Evolutionary conservation across 495 filamentous ascomycete species (phyloP), one percentile per base, ranked within the genome.

Genomic region (Talaromyces trachyspermus): DNA sequence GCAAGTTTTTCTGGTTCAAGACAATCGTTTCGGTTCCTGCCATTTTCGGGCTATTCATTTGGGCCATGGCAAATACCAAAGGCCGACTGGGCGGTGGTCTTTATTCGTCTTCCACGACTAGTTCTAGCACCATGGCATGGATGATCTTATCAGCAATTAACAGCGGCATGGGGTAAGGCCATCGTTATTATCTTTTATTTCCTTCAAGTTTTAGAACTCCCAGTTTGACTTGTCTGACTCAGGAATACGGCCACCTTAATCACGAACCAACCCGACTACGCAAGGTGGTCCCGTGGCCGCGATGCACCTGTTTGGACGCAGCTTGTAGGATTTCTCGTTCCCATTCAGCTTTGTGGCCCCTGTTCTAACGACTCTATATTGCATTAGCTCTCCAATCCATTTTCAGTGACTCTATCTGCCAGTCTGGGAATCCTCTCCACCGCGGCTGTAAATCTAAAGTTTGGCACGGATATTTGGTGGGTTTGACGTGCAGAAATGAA

Each of bases 241-340:
- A 52, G 53, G 11, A 69, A 69, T 44, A 68, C 63, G 1, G 63
- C 66, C 12, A 66, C 59, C 1, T 44, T 72, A 7, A 69, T 72
- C 49, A 69, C 64, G 3, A 70, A 68, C 44, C 64, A 71, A 49
- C 65, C 68, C 5, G 68, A 71, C 44, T 64, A 63, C 53, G 61
- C 60, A 12, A 51, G 65, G 24, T 70, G 67, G 65, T 55, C 56
- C 22, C 56, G 56, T 24, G 67, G 53, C 3, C 57, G 56, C 41
- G 54, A 40, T 8, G 64, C 60, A 12, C 55, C 68, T 2, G 56
- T 66, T 38, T 71, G 65, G 61, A 57, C 64, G 1, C 64, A 71
- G 43, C 40, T 62, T 27, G 39, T 42, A 42, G 26, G 43, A 46
- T 9, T 17, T 10, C 8, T 33, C n/a, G 2, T 18, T 33, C 30